Conservation (phyloP, 2,329 filamentous ascomycete genomes). For the Stachybotrys chlorohalonatus region DNA sequence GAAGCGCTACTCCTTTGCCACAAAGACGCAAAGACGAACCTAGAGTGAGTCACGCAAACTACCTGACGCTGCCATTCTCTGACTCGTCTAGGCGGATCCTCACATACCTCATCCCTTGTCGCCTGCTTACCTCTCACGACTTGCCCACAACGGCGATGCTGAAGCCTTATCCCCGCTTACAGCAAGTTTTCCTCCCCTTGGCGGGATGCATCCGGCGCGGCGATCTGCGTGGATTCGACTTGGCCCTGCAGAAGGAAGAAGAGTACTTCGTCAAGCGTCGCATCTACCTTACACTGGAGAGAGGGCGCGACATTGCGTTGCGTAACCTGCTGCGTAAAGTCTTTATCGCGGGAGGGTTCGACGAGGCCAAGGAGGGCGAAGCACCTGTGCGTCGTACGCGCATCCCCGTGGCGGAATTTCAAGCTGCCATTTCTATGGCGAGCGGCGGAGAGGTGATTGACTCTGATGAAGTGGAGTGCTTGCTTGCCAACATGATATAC, state of each 20-base stretch:
- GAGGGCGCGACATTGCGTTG: constrained; percentile 82
- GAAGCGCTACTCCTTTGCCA: constrained; percentile 79
- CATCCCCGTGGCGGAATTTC: constrained; percentile 76
- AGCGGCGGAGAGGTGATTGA: constrained; percentile 60
- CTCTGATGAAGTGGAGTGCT: constrained; percentile 87
- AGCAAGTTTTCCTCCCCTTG: constrained; percentile 70
- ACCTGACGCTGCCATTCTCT: constrained; percentile 6
- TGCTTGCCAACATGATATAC: constrained; percentile 95
- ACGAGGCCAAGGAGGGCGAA: constrained; percentile 62
- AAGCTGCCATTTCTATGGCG: constrained; percentile 70
- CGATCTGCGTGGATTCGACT: constrained; percentile 75
- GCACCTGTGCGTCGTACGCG: constrained; percentile 62
- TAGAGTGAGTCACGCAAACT: constrained; percentile 52
- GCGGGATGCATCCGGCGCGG: constrained; percentile 71
- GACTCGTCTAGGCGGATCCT: constrained; percentile 62
- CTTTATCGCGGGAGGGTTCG: constrained; percentile 75
- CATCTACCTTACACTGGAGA: constrained; percentile 90
- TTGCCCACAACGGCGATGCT: constrained; percentile 68
- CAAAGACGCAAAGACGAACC: constrained; percentile 61
- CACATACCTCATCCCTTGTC: constrained; percentile 90
- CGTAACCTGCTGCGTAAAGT: constrained; percentile 90
- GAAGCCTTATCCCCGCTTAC: constrained; percentile 64
- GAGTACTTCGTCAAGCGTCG: constrained; percentile 88
- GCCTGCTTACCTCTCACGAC: constrained; percentile 77
- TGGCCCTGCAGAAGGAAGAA: constrained; percentile 71